Conservation (phyloP, 1,139 yeast species). For the Kodamaea derodonti region DNA sequence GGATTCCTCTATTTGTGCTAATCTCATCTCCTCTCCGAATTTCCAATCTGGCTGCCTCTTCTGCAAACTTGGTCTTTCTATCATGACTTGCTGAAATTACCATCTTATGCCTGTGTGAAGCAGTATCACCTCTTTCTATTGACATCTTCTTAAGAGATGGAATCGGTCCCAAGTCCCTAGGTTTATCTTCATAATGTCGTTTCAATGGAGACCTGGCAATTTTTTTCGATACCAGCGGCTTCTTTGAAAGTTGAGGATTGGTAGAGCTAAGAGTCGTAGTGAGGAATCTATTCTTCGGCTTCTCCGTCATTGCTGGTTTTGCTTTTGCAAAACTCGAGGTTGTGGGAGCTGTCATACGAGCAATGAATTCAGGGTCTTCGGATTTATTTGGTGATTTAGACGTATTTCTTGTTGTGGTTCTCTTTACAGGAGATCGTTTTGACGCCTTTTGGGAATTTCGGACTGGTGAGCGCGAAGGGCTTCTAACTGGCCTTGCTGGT, state of each 20-base stretch:
- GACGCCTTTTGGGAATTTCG: no score
- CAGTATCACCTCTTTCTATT: conserved; percentile 26
- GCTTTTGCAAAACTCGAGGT: conserved; percentile 30
- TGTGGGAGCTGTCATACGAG: conserved; percentile 26
- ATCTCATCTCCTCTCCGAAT: no score
- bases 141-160: conserved; percentile 30
- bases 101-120: conserved; percentile 27
- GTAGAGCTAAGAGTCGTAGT: conserved; percentile 34
- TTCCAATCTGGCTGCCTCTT: no score
- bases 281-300: conserved; percentile 32
- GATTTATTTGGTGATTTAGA: conserved; percentile 6
- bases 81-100: no score
- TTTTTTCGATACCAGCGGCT: conserved; percentile 8
- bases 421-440: conserved; percentile 2
- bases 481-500: no score
- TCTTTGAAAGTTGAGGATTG: conserved; percentile 15
- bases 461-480: no score
- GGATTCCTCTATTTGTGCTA: no score
- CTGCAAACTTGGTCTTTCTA: no score
- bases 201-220: conserved; percentile 14
- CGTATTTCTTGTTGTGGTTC: conserved; percentile 1
- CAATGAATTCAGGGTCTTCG: conserved; percentile 14
- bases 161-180: conserved; percentile 16
- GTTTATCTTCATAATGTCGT: conserved; percentile 9
- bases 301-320: no score